A percentile compares a stretch with the other conserved stretches of the same genome.
Conservation (phyloP, 345 rosid genomes). For the Eucalyptus marginata region DNA sequence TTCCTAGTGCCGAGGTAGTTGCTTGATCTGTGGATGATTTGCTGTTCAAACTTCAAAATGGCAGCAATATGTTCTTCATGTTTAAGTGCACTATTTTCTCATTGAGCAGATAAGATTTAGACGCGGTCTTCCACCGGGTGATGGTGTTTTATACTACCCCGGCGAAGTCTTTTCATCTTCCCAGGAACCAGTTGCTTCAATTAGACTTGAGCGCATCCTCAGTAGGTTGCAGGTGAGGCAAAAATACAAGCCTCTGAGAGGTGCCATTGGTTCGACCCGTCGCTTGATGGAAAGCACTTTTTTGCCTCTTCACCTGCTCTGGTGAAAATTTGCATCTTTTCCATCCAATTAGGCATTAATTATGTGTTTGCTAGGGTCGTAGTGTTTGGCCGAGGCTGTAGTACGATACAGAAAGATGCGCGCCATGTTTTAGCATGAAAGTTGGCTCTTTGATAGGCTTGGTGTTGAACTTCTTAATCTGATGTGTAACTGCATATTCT, state of each 20-base stretch:
- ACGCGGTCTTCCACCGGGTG: slow-evolving; percentile 89
- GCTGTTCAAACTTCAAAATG: not conserved
- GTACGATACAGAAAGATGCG: not conserved
- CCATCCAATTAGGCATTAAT: not conserved
- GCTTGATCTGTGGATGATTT: not conserved
- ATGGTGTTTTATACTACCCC: slow-evolving; percentile 79
- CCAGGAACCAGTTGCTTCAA: slow-evolving; percentile 64
- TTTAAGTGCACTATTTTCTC: not conserved
- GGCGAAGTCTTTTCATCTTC: slow-evolving; percentile 91
- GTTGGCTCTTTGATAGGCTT: not conserved
- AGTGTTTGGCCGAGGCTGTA: not conserved
- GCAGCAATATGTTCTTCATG: not conserved
- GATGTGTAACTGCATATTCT: not conserved
- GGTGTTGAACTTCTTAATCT: not conserved
- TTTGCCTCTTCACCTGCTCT: too few species aligned
- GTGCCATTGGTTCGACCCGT: not conserved
- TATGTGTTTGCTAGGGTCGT: not conserved
- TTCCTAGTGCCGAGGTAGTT: slow-evolving; percentile 84
- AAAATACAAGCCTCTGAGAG: not conserved
- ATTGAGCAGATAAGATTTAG: slow-evolving; percentile 59
- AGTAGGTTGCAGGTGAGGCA: slow-evolving; percentile 72
- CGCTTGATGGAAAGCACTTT: not conserved
- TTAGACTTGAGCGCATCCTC: slow-evolving; percentile 76
- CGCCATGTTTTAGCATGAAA: not conserved
- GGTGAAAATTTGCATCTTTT: not conserved